Percentiles rank a stretch among this genome's conserved stretches.
phyloP scores from a whole-genome alignment of 495 filamentous ascomycete genomes.

The Penicillium diatomitis region DNA sequence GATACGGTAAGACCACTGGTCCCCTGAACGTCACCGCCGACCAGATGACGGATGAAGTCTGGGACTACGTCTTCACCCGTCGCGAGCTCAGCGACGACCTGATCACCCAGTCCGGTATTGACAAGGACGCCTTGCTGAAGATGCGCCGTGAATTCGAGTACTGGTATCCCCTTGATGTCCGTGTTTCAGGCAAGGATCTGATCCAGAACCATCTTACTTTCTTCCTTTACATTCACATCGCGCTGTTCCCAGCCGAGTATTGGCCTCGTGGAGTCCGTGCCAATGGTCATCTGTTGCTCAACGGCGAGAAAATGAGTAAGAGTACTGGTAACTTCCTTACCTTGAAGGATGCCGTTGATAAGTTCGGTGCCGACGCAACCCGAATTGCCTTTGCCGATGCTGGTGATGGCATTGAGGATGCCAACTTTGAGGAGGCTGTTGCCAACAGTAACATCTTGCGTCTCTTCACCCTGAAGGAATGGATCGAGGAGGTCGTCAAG shows the following conservation, averaged over 20 bases:
- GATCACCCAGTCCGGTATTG: constrained; percentile 54
- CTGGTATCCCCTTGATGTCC: constrained; percentile 88
- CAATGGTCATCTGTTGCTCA: constrained; percentile 89
- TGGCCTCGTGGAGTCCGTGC: constrained; percentile 77
- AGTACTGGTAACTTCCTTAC: constrained; percentile 94
- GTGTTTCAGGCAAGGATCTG: constrained; percentile 77
- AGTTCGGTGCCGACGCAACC: constrained; percentile 90
- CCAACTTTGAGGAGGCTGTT: constrained; percentile 94
- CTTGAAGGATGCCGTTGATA: constrained; percentile 71
- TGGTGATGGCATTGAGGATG: constrained; percentile 89
- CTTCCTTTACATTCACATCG: constrained; percentile 90
- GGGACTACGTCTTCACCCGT: constrained; percentile 84
- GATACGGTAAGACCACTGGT: constrained; percentile 68
- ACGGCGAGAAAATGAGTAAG: constrained; percentile 97
- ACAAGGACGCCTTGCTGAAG: constrained; percentile 56
- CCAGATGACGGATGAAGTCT: constrained; percentile 92
- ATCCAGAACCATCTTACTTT: constrained; percentile 91
- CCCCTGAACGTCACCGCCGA: constrained; percentile 58
- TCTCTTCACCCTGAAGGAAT: constrained; percentile 77
- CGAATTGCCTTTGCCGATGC: constrained; percentile 89
- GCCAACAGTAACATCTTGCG: constrained; percentile 85
- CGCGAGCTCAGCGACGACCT: constrained; percentile 56
- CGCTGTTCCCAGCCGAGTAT: constrained; percentile 76
- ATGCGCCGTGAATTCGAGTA: constrained; percentile 92
- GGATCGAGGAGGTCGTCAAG: constrained; percentile 76